A percentile compares a stretch with the other conserved stretches of the same genome.
Conservation (phyloP, 345 rosid species). For the Turnera subulata region DNA sequence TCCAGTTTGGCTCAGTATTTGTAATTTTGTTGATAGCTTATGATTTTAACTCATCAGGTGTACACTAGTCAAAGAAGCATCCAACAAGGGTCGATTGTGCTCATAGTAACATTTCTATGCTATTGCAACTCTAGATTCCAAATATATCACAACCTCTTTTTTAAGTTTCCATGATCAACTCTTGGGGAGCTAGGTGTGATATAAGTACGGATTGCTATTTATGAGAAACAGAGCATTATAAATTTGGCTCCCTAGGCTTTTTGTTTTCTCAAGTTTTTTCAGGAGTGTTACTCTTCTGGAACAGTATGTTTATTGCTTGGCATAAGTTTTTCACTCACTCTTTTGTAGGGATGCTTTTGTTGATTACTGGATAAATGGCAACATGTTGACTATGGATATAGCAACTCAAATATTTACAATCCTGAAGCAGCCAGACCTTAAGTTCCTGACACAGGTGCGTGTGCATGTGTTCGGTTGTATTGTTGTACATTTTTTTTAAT, state of each 20-base stretch:
- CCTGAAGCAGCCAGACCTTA: conserved; percentile 68
- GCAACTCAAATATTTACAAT: conserved; percentile 71
- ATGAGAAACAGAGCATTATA: conserved; percentile 1
- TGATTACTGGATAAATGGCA: conserved; percentile 73
- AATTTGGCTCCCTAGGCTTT: neutral
- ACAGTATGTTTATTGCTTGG: neutral
- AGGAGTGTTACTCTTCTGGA: too few species aligned
- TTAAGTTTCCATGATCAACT: too few species aligned
- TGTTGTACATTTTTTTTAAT: too few species aligned
- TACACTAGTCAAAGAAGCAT: too few species aligned
- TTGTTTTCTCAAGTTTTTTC: neutral
- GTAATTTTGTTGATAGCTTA: too few species aligned
- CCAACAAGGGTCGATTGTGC: too few species aligned
- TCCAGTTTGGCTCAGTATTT: too few species aligned
- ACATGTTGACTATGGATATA: conserved; percentile 70
- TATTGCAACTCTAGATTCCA: too few species aligned
- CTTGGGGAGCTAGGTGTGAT: too few species aligned
- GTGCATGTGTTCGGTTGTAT: neutral
- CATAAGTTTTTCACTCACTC: conserved; percentile 15
- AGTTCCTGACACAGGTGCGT: conserved; percentile 66
- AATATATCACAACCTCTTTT: too few species aligned
- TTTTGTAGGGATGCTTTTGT: conserved; percentile 72
- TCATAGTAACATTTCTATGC: too few species aligned
- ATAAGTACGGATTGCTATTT: neutral
- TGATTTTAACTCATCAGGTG: too few species aligned